A percentile compares a stretch with the other conserved stretches of the same genome.
phyloP scores from a whole-genome alignment of 805 yeast species.

The Yamadazyma sp. region DNA sequence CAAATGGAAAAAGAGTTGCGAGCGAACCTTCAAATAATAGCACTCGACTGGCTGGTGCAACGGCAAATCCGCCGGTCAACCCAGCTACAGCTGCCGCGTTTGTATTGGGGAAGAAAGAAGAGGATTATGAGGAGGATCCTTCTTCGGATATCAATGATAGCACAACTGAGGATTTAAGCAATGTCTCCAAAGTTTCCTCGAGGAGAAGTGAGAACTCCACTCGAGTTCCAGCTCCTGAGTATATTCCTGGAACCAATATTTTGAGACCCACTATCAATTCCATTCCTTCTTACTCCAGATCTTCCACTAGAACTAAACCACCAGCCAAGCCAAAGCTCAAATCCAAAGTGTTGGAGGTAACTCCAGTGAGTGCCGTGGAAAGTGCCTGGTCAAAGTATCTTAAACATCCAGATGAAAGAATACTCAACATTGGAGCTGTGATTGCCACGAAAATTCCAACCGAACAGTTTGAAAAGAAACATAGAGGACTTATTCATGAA shows the following conservation, averaged over 20 bases:
- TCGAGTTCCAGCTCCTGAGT: constrained; percentile 38
- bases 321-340: constrained; percentile 15
- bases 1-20: constrained; percentile 13
- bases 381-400: constrained; percentile 58
- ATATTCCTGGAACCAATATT: constrained; percentile 60
- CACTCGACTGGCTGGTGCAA: background rate
- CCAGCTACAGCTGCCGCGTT: constrained; percentile 44
- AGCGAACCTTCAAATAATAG: constrained; percentile 13
- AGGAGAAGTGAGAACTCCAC: constrained; percentile 18
- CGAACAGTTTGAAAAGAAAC: constrained; percentile 54
- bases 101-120: constrained; percentile 30
- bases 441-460: constrained; percentile 45
- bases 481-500: constrained; percentile 57
- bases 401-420: constrained; percentile 57
- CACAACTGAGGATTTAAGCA: constrained; percentile 21
- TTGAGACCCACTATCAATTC: constrained; percentile 51
- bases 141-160: constrained; percentile 23
- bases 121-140: constrained; percentile 10
- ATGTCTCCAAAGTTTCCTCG: constrained; percentile 22
- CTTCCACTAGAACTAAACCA: constrained; percentile 16
- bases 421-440: constrained; percentile 56
- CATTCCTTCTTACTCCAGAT: constrained; percentile 24
- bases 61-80: constrained; percentile 17
- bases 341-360: constrained; percentile 35
- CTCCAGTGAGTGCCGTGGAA: constrained; percentile 55